Conservation (phyloP, 306 rosid genomes). For the Begonia loranthoides region DNA sequence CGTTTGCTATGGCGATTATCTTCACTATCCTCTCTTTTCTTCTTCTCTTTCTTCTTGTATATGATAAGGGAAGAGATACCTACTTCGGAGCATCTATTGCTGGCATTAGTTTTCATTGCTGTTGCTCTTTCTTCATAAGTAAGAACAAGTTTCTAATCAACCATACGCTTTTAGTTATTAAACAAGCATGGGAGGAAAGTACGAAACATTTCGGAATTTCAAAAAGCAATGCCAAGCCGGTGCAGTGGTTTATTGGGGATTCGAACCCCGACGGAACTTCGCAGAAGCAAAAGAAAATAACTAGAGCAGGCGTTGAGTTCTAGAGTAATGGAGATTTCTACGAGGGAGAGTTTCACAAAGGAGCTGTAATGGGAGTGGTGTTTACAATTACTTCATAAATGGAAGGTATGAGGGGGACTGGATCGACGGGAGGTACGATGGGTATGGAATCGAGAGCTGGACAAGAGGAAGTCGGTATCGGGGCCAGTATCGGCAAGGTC, state of each 20-base stretch:
- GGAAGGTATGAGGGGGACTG: too few relatives aligned
- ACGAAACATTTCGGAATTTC: conserved; percentile 33
- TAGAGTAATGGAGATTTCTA: conserved; percentile 97
- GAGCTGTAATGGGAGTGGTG: too few relatives aligned
- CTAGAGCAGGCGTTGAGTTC: conserved; percentile 79
- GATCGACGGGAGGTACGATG: too few relatives aligned
- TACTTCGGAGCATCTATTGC: conserved; percentile 59
- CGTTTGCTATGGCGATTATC: conserved; percentile 20
- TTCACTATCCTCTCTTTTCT: conserved; percentile 28
- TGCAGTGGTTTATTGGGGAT: conserved; percentile 91
- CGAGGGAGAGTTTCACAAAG: conserved; percentile 88
- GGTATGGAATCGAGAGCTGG: too few relatives aligned
- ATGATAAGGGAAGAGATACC: conserved; percentile 35
- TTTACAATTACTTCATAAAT: too few relatives aligned
- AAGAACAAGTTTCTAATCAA: conserved; percentile 52
- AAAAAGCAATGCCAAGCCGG: conserved; percentile 35
- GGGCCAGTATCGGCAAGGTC: too few relatives aligned
- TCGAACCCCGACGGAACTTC: conserved; percentile 8
- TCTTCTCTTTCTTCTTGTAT: conserved; percentile 33
- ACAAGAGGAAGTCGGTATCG: too few relatives aligned
- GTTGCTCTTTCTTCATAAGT: conserved; percentile 54
- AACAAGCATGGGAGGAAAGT: conserved; percentile 49
- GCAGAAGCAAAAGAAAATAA: conserved; percentile 18
- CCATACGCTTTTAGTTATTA: conserved; percentile 25
- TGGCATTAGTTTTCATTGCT: conserved; percentile 69